Evolutionary conservation across 345 rosid species (phyloP), one percentile per base, ranked within the genome.

Genomic region (Atalantia buxifolia): DNA sequence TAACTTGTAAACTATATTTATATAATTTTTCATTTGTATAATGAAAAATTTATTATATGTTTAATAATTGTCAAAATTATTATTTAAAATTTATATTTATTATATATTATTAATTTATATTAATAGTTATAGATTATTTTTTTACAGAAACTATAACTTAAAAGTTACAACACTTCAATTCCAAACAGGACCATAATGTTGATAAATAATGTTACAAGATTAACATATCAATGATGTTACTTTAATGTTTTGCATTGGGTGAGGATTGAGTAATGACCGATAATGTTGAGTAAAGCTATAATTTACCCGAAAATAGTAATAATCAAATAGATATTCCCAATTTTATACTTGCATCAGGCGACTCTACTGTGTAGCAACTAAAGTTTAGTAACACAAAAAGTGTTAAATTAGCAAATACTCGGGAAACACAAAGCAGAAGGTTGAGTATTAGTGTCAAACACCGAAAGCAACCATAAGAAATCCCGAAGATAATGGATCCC

Each of bases 391-490:
- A 83, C 30, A 38, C 16, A 48, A 77, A 25, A 9, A 9, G 62
- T 73, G 70, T 77, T 69, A 72, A 78, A 64, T 42, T 61, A 57
- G 72, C 57, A 72, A 67, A 81, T 55, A 73, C 48, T n/a, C n/a
- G 25, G 71, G 35, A 50, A 59, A 75, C 77, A 65, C 40, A 33
- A 40, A 36, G 78, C 60, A 62, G 76, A 40, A 42, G 25, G 40
- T 36, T 36, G 33, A 56, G 57, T 64, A 36, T 22, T 9, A 16
- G 66, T 55, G 64, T 73, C 36, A n/a, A 55, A 71, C 64, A 75
- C 68, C 72, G 14, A 79, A 81, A 70, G 79, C 72, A 81, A 59
- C 53, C 64, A 61, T 22, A 35, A 68, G 69, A 42, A 76, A 53
- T 65, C 75, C 72, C 16, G 48, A 72, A 36, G 67, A 19, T 77